Evolutionary conservation across 2,329 filamentous ascomycete genomes (phyloP), one percentile per base, ranked within the genome.

Genomic region (Verticillium albo-atrum): DNA sequence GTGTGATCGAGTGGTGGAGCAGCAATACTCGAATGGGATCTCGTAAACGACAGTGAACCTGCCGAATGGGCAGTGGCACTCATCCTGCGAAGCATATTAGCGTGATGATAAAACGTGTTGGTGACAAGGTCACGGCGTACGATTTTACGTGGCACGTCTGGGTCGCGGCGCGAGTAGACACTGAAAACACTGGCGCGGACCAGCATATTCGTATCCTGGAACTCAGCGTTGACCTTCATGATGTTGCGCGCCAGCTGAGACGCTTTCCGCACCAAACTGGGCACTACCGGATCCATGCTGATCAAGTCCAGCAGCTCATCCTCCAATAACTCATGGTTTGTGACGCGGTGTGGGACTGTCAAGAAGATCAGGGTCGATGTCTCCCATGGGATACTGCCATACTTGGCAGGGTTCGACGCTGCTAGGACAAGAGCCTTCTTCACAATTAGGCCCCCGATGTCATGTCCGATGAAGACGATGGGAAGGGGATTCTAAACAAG

Each of bases 381-480:
- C 47, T 57, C 55, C 20, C 37, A 51, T 2, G 57, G n/a, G 14
- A 61, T 58, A 7, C 58, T 42, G 28, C 52, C 34, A 20, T 61
- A 61, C 32, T 58, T 61, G 37, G 17, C n/a, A 14, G 56, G 56
- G 10, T 56, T 50, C 5, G 47, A 51, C 23, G 55, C 28, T 1
- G 59, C 56, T 4, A 61, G 37, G 14, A 50, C 27, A n/a, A 61
- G 59, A 3, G 59, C 59, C 56, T 60, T 61, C 32, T 61, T 61
- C 3, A 61, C 30, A 6, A 61, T 61, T 5, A 32, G 42, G 26
- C 59, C 59, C 3, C 59, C 59, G 23, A 61, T n/a, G 23, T 61
- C 59, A 15, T 61, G 59, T 20, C 23, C 23, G 6, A 61, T 51
- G 25, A 58, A 61, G 20, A 61, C 47, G 26, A 61, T 61, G 20